phyloP scores from a whole-genome alignment of 495 filamentous ascomycete species.

The Aspergillus hancockii region DNA sequence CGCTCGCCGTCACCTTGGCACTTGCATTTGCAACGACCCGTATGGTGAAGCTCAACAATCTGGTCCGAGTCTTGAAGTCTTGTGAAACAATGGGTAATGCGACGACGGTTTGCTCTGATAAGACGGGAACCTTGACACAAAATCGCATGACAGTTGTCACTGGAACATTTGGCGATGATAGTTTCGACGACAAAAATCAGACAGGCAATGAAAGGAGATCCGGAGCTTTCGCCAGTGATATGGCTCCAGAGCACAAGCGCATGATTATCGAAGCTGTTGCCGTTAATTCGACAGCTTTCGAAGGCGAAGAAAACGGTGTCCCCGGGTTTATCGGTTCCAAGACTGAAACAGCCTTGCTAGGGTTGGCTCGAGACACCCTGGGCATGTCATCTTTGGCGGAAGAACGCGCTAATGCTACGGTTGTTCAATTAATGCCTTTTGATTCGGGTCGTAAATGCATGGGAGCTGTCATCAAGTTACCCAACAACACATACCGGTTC shows the following conservation, averaged over 20 bases:
- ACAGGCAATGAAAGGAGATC: constrained; percentile 11
- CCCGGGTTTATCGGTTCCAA: constrained; percentile 73
- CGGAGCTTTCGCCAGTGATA: constrained; percentile 6
- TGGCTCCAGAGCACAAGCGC: constrained; percentile 35
- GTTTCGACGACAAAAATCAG: constrained; percentile 21
- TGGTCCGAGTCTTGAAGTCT: constrained; percentile 64
- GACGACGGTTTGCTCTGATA: constrained; percentile 90
- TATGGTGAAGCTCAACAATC: constrained; percentile 61
- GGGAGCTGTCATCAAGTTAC: constrained; percentile 62
- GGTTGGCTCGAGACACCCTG: constrained; percentile 64
- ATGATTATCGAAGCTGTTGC: constrained; percentile 60
- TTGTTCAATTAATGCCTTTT: constrained; percentile 72
- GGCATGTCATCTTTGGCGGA: constrained; percentile 65
- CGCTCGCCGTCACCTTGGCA: constrained; percentile 59
- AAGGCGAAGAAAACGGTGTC: constrained; percentile 61
- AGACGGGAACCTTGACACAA: constrained; percentile 78
- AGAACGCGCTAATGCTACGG: constrained; percentile 61
- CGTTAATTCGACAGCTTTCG: constrained; percentile 77
- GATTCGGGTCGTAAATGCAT: constrained; percentile 78
- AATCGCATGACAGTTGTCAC: constrained; percentile 76
- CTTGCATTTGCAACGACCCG: constrained; percentile 57
- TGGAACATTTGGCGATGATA: constrained; percentile 55
- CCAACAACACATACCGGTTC: constrained; percentile 58
- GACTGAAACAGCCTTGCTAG: constrained; percentile 73
- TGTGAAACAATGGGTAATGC: constrained; percentile 84